Evolutionary conservation across 768 basidiomycete species (phyloP).

Genomic region (Mycena sanguinolenta): DNA sequence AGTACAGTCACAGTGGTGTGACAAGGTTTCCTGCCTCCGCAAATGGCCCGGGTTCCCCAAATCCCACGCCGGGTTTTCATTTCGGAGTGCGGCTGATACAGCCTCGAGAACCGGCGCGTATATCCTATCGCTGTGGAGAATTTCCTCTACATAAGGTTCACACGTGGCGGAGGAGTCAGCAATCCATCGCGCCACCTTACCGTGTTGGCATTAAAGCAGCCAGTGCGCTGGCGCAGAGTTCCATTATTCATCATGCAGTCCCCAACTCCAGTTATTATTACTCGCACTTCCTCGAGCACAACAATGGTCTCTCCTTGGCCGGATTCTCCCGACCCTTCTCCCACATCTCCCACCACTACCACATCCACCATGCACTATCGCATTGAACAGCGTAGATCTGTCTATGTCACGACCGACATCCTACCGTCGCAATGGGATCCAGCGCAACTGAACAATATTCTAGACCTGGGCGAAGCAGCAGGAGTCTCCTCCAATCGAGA

Average conservation of each 20-base stretch:
- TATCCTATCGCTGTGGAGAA: conserved; percentile 17
- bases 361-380: conserved; percentile 58
- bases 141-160: conserved; percentile 25
- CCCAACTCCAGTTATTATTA: conserved; percentile 32
- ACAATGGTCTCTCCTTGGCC: conserved; percentile 38
- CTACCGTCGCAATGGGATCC: conserved; percentile 59
- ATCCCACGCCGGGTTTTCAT: conserved; percentile 17
- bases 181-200: conserved; percentile 24
- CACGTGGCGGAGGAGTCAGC: conserved; percentile 29
- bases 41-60: background rate
- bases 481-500: conserved; percentile 35
- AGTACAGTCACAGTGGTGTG: conserved; percentile 16
- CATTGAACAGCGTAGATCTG: conserved; percentile 62
- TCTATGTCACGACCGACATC: conserved; percentile 60
- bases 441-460: conserved; percentile 54
- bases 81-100: conserved; percentile 16
- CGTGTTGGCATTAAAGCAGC: conserved; percentile 30
- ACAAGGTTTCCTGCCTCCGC: background rate
- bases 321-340: conserved; percentile 35
- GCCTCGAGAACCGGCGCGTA: background rate
- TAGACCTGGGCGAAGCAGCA: conserved; percentile 54
- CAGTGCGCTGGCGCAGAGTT: conserved; percentile 3
- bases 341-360: conserved; percentile 43
- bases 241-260: conserved; percentile 24
- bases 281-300: conserved; percentile 37